phyloP scores from a whole-genome alignment of 2,329 filamentous ascomycete genomes.

The Fusarium veterinarium region DNA sequence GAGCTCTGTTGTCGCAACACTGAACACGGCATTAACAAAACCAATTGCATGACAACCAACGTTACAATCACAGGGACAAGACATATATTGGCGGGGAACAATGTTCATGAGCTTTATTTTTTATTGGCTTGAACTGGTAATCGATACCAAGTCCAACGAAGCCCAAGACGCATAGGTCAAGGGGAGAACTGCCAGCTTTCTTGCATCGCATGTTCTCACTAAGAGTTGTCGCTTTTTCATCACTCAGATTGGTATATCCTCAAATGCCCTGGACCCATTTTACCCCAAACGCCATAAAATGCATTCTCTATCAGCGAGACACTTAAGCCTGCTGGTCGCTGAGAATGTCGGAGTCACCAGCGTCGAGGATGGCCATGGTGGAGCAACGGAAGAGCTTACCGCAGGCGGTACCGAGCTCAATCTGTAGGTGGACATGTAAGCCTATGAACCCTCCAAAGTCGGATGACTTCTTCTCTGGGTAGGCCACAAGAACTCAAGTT shows the following conservation, averaged over 20 bases:
- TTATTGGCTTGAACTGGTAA: conserved; percentile 48
- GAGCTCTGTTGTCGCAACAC: not conserved
- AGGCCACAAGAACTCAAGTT: conserved; percentile 55
- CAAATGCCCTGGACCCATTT: conserved; percentile 51
- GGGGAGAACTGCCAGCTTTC: conserved; percentile 36
- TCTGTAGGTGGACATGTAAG: conserved; percentile 75
- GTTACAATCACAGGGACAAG: not conserved
- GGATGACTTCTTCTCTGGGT: conserved; percentile 90
- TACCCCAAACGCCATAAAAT: conserved; percentile 59
- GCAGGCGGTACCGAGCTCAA: conserved; percentile 97
- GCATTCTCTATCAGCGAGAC: conserved; percentile 36
- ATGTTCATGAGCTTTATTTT: conserved; percentile 53
- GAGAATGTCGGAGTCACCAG: conserved; percentile 98
- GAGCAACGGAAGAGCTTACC: conserved; percentile 99
- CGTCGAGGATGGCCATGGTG: conserved; percentile 96
- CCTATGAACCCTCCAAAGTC: conserved; percentile 89
- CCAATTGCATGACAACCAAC: not conserved
- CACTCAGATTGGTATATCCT: conserved; percentile 53
- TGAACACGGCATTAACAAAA: not conserved
- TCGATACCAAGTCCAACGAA: conserved; percentile 39
- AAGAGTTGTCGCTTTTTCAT: conserved; percentile 49
- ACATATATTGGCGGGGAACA: conserved; percentile 45
- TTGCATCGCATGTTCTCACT: conserved; percentile 36
- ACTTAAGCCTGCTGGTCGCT: conserved; percentile 76
- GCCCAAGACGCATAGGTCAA: conserved; percentile 43